Percentiles rank a stretch among this genome's conserved stretches.
Conservation (phyloP, 257 asterid genomes). For the Asclepias syriaca region DNA sequence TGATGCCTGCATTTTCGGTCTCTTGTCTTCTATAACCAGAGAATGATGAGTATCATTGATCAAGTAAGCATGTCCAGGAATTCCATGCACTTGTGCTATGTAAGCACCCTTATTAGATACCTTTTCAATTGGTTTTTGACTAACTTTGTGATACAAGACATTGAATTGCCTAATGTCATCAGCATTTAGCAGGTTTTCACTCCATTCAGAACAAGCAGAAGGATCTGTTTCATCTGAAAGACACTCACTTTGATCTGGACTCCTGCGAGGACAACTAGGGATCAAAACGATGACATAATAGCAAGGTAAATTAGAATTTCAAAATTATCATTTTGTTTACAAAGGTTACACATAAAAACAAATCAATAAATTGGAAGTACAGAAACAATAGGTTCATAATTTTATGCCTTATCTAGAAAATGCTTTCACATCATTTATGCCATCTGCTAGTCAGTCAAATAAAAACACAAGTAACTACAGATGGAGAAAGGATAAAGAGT, state of each 20-base stretch:
- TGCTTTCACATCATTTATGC: too few relatives aligned
- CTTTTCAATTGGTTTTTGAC: constrained; percentile 30
- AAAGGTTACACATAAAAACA: neutral
- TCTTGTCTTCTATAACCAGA: constrained; percentile 30
- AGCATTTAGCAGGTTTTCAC: constrained; percentile 37
- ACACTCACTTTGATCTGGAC: constrained; percentile 63
- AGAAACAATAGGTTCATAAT: neutral
- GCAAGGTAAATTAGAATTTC: neutral
- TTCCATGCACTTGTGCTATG: constrained; percentile 35
- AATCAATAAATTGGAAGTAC: neutral
- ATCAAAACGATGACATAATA: neutral
- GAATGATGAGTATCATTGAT: constrained; percentile 36
- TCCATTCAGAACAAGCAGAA: constrained; percentile 50
- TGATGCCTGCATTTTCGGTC: constrained; percentile 19
- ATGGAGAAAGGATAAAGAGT: neutral
- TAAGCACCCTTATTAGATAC: constrained; percentile 29
- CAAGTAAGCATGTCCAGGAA: constrained; percentile 41
- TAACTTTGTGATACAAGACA: constrained; percentile 41
- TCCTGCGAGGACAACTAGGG: constrained; percentile 37
- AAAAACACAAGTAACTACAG: neutral
- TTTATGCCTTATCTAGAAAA: neutral
- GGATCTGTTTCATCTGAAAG: constrained; percentile 68
- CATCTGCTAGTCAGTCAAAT: neutral
- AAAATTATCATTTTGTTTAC: neutral
- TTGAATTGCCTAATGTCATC: constrained; percentile 38